Base-by-base conservation (phyloP, 371 early-diverging fungal genomes). In the Encephalitozoon hellem region DNA sequence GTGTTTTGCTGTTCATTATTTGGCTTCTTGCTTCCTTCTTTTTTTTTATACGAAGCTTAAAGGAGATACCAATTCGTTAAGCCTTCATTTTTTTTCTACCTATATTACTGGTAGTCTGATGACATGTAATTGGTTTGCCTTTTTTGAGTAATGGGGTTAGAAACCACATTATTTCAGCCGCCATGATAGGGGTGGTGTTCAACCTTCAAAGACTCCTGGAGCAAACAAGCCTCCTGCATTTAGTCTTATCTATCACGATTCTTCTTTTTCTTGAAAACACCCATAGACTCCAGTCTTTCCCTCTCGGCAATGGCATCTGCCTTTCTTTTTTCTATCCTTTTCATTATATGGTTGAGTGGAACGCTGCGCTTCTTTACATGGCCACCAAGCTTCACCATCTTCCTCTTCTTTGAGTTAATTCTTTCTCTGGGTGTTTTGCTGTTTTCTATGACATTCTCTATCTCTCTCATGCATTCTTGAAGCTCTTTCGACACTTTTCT, bases 51-150 rank as follows among this genome's bases (percentile, higher is more conserved):
- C 3, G 30, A 15, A 30, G 45, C 2, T 28, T 43, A 71, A 69
- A 71, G 72, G 72, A 59, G 72, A 67, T 49, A 18, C 15, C 49
- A 3, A 43, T 59, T 59, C 34, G 34, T 34, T 38, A 59, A 18
- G 38, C 21, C 59, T 59, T 12, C 59, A 34, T 59, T n/a, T 54
- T 47, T 18, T 3, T 15, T 5, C 15, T 21, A 18, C n/a, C 49
- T 3, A 47, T 15, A 18, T 8, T 21, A 47, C 5, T 47, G 49
- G 49, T 47, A 12, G 21, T 15, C 8, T 47, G 3, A 3, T 2
- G 8, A 21, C 8, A 0, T 8, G 8, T 8, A 47, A 47, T 18
- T 47, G 49, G 49, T 47, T 47, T 47, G 8, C 2, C 18, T 47
- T 47, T 21, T 21, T 47, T 15, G 15, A 47, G 21, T 21, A 47